Evolutionary conservation across 306 rosid species (phyloP), one percentile per base, ranked within the genome.

Genomic region (Cucurbita ficifolia): DNA sequence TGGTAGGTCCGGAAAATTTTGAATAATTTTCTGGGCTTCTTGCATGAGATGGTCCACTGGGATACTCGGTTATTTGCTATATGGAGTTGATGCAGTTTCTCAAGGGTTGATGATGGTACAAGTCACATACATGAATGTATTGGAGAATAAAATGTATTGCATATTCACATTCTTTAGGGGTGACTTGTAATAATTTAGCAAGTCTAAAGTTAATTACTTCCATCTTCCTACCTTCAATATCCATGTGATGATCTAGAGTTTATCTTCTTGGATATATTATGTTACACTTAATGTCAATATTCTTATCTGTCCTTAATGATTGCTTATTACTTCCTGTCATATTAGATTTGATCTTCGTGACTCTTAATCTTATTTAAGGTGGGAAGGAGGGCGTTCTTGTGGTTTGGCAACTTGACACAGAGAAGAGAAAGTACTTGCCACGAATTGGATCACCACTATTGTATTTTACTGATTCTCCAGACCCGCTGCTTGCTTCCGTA

Each of bases 331-430:
- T 74, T 42, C 48, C n/a, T 46, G 12, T 45, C 42, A 21, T 35
- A 39, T 78, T 33, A 40, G 21, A 63, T 68, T 50, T 38, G 71
- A 76, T 87, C 75, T 74, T 77, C 80, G 40, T 77, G 39, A 76
- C 77, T 42, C 62, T 65, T 65, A 45, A 75, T 82, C 72, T 73
- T 74, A 43, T 71, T 70, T 42, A 78, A 91, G 97, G 99, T 71
- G 97, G 99, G 72, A 85, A 77, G 83, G 99, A 94, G 84, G 99
- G 99, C 36, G 99, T 91, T 81, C 90, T 94, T 36, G 91, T 91
- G 74, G 88, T 88, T 79, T 94, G 99, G 99, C 97, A 89, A 84
- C 73, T 94, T 73, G 97, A 89, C 79, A 86, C 97, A 0, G 94
- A 92, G 78, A 94, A 89, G 76, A 89, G 87, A 81, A 86, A 89